Conservation (phyloP, 345 rosid genomes). For the Theobroma cacao region DNA sequence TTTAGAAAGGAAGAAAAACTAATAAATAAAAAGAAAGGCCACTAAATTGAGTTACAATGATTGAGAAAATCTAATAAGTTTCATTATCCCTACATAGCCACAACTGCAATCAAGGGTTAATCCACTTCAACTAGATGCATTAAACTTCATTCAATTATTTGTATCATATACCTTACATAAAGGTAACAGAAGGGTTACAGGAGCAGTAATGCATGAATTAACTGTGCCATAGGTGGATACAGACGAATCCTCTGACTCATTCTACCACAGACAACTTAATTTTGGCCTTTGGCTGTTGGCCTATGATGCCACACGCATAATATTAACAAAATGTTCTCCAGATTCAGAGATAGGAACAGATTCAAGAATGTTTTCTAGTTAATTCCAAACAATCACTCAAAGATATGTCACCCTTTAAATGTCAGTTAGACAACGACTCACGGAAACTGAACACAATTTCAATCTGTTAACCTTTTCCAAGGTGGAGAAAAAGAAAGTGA, state of each 20-base stretch:
- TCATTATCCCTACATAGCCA: background rate
- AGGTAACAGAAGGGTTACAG: constrained; percentile 1
- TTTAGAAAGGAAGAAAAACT: background rate
- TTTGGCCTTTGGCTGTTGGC: background rate
- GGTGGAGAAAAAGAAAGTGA: constrained; percentile 7
- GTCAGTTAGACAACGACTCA: background rate
- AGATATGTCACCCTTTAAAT: background rate
- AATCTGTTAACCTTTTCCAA: background rate
- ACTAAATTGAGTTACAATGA: background rate
- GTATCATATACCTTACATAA: background rate
- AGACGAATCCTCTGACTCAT: background rate
- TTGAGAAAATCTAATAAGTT: background rate
- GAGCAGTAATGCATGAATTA: background rate
- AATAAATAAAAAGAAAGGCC: background rate
- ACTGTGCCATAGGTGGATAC: background rate
- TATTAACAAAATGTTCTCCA: background rate
- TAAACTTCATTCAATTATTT: background rate
- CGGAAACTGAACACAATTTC: background rate
- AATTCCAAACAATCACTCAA: background rate
- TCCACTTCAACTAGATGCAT: background rate
- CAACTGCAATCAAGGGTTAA: background rate
- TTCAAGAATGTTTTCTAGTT: background rate
- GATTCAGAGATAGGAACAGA: background rate
- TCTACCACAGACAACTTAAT: background rate
- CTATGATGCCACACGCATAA: background rate